These are phyloP conservation scores for Diddensiella transvaalensis DNA, from an alignment of 805 yeast genomes.

Conservation along the genomic window DNA sequence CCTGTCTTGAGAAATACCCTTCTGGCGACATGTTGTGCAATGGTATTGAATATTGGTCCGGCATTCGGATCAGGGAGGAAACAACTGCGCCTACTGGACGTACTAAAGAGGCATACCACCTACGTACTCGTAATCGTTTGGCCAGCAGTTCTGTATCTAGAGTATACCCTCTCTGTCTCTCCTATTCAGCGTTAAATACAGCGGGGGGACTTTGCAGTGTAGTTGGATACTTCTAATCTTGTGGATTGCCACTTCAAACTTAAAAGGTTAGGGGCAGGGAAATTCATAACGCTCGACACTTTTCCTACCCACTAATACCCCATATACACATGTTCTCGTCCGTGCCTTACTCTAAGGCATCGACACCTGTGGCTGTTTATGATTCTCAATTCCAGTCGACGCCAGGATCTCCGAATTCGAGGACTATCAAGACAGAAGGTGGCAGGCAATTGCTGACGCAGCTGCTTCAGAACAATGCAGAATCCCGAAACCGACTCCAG, in stretches of 20 bases:
- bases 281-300: too few species aligned
- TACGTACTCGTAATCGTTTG: conserved; percentile 1
- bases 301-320: too few species aligned
- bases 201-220: too few species aligned
- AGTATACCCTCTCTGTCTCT: too few species aligned
- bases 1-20: neutral
- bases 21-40: conserved; percentile 9
- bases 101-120: conserved; percentile 13
- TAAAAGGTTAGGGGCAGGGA: too few species aligned
- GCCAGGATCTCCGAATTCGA: neutral
- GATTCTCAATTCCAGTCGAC: conserved; percentile 8
- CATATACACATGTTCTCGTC: neutral
- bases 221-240: too few species aligned
- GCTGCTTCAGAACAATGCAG: neutral
- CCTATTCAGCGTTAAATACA: too few species aligned
- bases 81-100: conserved; percentile 2
- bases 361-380: conserved; percentile 7
- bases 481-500: neutral
- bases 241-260: too few species aligned
- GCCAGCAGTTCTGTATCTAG: conserved; percentile 7
- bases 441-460: neutral
- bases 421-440: neutral
- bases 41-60: conserved; percentile 8
- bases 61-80: conserved; percentile 11
- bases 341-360: conserved; percentile 4